phyloP scores from a whole-genome alignment of 768 basidiomycete genomes.

The Hypholoma fasciculare region DNA sequence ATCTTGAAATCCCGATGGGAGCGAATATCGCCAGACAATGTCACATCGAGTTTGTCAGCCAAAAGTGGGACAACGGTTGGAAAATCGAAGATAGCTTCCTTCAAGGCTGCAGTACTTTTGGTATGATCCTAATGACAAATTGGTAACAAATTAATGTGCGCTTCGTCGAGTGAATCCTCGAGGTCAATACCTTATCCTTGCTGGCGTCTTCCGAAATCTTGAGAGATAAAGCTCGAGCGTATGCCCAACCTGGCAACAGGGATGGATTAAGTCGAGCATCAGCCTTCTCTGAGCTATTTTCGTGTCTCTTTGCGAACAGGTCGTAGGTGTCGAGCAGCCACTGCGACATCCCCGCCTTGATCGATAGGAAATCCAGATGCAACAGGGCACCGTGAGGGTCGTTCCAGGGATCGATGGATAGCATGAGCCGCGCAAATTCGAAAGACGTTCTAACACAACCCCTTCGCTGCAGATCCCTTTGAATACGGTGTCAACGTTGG shows the following conservation, averaged over 20 bases:
- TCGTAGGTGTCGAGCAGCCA: constrained; percentile 80
- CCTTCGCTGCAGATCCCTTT: constrained; percentile 81
- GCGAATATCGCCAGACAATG: constrained; percentile 57
- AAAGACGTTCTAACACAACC: constrained; percentile 90
- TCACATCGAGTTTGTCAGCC: constrained; percentile 82
- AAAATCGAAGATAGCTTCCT: constrained; percentile 73
- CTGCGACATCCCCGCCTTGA: constrained; percentile 75
- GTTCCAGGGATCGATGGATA: constrained; percentile 80
- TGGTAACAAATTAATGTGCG: constrained; percentile 19
- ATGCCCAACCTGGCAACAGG: constrained; percentile 77
- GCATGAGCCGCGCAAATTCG: constrained; percentile 86
- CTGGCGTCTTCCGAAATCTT: constrained; percentile 48
- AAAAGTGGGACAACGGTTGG: constrained; percentile 82
- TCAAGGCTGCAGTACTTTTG: constrained; percentile 66
- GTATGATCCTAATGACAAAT: constrained; percentile 43
- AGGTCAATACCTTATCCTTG: constrained; percentile 34
- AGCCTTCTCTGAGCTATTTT: constrained; percentile 9
- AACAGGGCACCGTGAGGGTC: constrained; percentile 88
- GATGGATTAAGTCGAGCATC: constrained; percentile 47
- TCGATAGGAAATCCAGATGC: constrained; percentile 82
- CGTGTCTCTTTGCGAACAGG: constrained; percentile 34
- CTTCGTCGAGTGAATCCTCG: background rate
- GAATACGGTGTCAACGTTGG: background rate
- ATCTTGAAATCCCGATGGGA: constrained; percentile 67
- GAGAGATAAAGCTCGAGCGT: constrained; percentile 69